Evolutionary conservation across 1,284 basidiomycete species (phyloP).

Genomic region (Grifola frondosa): DNA sequence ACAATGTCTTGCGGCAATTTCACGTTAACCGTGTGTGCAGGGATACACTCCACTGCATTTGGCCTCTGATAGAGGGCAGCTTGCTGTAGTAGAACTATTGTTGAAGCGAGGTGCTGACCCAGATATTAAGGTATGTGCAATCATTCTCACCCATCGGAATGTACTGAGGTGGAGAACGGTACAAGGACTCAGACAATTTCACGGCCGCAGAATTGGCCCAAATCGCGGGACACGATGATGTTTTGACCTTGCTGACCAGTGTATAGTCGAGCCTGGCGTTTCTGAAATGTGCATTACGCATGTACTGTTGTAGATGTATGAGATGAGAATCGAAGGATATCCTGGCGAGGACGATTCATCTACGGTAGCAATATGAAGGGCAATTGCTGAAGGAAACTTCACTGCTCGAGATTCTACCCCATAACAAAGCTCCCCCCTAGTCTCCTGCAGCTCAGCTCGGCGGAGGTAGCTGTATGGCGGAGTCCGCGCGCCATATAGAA

Average conservation of each 20-base stretch:
- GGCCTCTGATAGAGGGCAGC: constrained; percentile 78
- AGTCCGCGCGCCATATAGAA: no score
- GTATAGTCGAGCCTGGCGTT: no score
- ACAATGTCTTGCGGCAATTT: not conserved
- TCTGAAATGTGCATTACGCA: no score
- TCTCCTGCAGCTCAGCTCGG: no score
- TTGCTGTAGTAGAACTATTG: constrained; percentile 55
- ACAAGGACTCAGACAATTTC: constrained; percentile 72
- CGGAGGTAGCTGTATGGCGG: no score
- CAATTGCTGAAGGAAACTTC: no score
- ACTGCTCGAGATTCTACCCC: no score
- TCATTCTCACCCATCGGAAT: not conserved
- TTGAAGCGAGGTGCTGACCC: constrained; percentile 67
- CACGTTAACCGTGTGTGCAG: constrained; percentile 39
- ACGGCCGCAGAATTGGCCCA: constrained; percentile 65
- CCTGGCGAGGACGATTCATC: no score
- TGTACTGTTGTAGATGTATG: no score
- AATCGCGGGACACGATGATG: constrained; percentile 63
- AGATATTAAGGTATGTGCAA: constrained; percentile 51
- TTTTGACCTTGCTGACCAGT: constrained; percentile 49
- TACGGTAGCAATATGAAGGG: no score
- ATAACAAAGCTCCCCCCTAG: no score
- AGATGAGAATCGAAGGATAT: no score
- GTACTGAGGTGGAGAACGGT: not conserved
- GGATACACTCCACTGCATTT: constrained; percentile 86